A percentile compares a stretch with the other conserved stretches of the same genome.
Conservation (phyloP, 257 asterid species). For the Nicotiana tomentosiformis region DNA sequence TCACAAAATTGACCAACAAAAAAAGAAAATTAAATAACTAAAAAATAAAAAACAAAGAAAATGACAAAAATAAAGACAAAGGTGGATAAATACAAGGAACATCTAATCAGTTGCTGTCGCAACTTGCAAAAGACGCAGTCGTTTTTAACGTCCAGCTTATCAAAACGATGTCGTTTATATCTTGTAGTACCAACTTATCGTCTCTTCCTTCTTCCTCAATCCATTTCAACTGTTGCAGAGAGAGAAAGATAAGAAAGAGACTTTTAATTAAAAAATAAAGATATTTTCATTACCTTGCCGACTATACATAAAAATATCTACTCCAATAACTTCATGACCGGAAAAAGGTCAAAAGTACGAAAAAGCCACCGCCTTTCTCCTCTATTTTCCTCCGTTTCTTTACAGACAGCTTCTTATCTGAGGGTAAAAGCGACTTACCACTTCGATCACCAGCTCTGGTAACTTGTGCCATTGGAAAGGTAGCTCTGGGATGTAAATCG, state of each 20-base stretch:
- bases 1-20: not conserved
- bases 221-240: constrained; percentile 2
- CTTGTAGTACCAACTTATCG: not conserved
- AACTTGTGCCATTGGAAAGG: not conserved
- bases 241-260: not conserved
- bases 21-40: not conserved
- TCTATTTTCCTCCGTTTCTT: not conserved
- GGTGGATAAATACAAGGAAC: constrained; percentile 1
- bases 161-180: no score
- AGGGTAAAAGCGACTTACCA: not conserved
- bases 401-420: not conserved
- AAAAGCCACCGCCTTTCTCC: not conserved
- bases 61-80: not conserved
- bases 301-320: constrained; percentile 5
- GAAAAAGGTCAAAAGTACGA: not conserved
- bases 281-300: constrained; percentile 10
- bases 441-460: not conserved
- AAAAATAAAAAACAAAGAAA: not conserved
- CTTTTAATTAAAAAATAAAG: not conserved
- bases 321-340: not conserved
- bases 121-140: not conserved
- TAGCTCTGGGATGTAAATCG: not conserved
- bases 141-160: no score
- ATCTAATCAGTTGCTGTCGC: constrained; percentile 1
- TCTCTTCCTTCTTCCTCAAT: constrained; percentile 7